Percentiles rank a stretch among this genome's conserved stretches.
Evolutionary conservation across 1,284 basidiomycete species (phyloP).

Genomic region (Anthracocystis walkeri): DNA sequence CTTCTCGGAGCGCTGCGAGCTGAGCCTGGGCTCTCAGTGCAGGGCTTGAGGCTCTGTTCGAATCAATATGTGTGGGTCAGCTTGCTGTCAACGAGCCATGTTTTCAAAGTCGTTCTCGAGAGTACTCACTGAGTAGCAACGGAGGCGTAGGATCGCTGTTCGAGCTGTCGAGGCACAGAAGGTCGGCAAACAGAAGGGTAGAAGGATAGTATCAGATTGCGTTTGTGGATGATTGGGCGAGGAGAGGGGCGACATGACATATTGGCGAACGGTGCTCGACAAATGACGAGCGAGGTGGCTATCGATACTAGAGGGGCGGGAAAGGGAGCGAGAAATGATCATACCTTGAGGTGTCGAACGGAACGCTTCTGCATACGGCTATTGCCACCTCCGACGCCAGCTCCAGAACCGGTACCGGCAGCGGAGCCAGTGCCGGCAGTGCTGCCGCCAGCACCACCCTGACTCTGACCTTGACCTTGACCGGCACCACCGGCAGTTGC

Average conservation of each 20-base stretch:
- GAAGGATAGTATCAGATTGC: slow-evolving; percentile 13
- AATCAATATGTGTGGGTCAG: not conserved
- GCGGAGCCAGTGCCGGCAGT: too few species aligned
- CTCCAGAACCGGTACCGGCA: not conserved
- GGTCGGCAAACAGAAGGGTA: not conserved
- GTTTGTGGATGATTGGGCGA: not conserved
- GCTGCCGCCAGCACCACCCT: slow-evolving; percentile 2
- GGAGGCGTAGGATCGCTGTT: slow-evolving; percentile 10
- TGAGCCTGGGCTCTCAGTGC: slow-evolving; percentile 17
- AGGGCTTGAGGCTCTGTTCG: slow-evolving; percentile 18
- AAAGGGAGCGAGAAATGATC: slow-evolving; percentile 8
- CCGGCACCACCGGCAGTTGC: slow-evolving; percentile 2
- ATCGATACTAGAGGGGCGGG: not conserved
- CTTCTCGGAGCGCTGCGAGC: slow-evolving; percentile 7
- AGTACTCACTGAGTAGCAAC: slow-evolving; percentile 24
- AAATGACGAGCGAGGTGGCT: not conserved
- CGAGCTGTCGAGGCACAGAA: slow-evolving; percentile 21
- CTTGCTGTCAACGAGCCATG: not conserved
- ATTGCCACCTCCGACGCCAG: not conserved
- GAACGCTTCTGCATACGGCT: slow-evolving; percentile 24
- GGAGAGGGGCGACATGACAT: slow-evolving; percentile 2
- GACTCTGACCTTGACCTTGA: too few species aligned
- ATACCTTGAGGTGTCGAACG: slow-evolving; percentile 40
- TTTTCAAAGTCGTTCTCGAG: too few species aligned
- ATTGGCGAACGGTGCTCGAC: not conserved